Evolutionary conservation across 2,329 filamentous ascomycete genomes (phyloP).

Genomic region (Fusarium guadeloupense): DNA sequence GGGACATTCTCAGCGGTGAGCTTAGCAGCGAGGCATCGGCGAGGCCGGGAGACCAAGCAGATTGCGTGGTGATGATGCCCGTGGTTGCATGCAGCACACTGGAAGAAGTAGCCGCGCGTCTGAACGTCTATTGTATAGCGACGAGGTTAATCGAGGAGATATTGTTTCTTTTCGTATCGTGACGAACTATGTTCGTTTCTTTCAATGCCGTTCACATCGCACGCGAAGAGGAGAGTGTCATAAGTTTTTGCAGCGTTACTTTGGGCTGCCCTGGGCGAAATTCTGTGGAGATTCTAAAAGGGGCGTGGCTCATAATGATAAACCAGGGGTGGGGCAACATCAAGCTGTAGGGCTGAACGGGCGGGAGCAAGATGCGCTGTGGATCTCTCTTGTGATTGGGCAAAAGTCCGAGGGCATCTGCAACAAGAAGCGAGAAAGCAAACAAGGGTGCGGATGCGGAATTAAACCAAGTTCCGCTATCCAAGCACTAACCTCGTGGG

Average conservation of each 20-base stretch:
- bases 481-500: constrained; percentile 10
- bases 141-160: constrained; percentile 7
- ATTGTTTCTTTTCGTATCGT: constrained; percentile 1
- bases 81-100: constrained; percentile 21
- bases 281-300: constrained; percentile 14
- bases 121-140: not conserved
- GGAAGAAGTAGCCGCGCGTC: constrained; percentile 14
- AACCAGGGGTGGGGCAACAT: constrained; percentile 8
- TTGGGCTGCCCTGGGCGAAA: not conserved
- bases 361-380: constrained; percentile 36
- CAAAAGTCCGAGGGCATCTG: not conserved
- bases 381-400: constrained; percentile 18
- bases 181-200: not conserved
- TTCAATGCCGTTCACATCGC: not conserved
- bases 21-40: constrained; percentile 36
- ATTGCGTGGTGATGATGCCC: constrained; percentile 24
- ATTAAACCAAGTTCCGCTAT: constrained; percentile 4
- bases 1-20: constrained; percentile 37
- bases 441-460: not conserved
- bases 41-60: constrained; percentile 34
- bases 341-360: constrained; percentile 39
- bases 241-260: not conserved
- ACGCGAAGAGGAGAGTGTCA: too few relatives aligned
- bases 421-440: constrained; percentile 1
- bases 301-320: constrained; percentile 13